Base-by-base conservation (phyloP, 768 basidiomycete species). In the Boletus edulis region DNA sequence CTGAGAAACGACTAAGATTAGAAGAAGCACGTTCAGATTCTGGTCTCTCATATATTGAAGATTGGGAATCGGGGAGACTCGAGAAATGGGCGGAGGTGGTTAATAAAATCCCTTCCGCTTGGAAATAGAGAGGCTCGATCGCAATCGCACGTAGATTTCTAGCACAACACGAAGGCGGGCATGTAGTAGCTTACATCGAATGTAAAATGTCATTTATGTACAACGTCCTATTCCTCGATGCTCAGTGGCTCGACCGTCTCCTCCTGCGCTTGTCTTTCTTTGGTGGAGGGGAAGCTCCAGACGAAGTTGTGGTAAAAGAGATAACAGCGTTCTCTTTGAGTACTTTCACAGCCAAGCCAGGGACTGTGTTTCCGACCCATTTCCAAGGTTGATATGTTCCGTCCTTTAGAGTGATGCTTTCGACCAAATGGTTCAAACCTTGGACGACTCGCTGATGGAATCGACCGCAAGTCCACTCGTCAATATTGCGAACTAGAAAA, bases 1-100 rank as follows among this genome's bases (percentile, higher is more conserved):
- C 88, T 1, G 96, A 98, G 76, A 91, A 87, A 73, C 78, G 87
- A 49, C 72, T 95, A 27, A 85, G 81, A 70, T 81, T 80, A 18
- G 85, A 87, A 64, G 82, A 85, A 59, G 82, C 84, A 20, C 80
- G 83, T 13, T 80, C 87, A 15, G 80, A 78, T 52, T 80, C 79
- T 31, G 84, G 83, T 22, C 70, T 90, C 51, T 87, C 87, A 1
- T 88, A 85, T 63, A 74, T 93, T 11, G 90, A 87, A 68, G 74
- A 80, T 8, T 91, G 87, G 82, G 93, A 94, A 72, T 72, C 76
- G 47, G 90, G 87, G 3, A 78, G 91, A 39, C 72, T 94, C 51
- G 72, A 72, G 24, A 70, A 73, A 57, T 97, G 92, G 95, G 80
- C 79, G 6, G 75, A 82, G 37, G 81, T 82, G 10, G 80, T 89